These are phyloP conservation scores for Candida pseudofarinosa DNA, from an alignment of 805 yeast genomes.

Conservation along the genomic window DNA sequence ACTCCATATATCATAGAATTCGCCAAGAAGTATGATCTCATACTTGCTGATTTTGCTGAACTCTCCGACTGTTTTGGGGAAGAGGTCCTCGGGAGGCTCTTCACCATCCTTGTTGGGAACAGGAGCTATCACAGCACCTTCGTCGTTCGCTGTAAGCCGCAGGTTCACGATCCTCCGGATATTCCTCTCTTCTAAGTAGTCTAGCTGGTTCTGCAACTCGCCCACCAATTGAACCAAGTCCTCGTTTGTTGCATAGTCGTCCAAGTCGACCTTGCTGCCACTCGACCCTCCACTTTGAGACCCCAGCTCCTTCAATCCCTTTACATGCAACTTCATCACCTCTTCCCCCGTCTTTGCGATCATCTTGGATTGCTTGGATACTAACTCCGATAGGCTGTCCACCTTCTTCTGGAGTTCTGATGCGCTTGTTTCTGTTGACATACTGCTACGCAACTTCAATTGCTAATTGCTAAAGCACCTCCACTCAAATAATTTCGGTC, in stretches of 20 bases:
- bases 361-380: constrained; percentile 61
- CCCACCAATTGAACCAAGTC: constrained; percentile 85
- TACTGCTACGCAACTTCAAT: background rate
- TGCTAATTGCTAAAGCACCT: too few relatives aligned
- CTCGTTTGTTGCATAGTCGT: constrained; percentile 72
- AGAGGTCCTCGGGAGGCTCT: constrained; percentile 46
- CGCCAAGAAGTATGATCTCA: constrained; percentile 50
- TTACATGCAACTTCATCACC: constrained; percentile 63
- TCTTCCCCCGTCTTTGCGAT: constrained; percentile 79
- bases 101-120: constrained; percentile 79
- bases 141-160: constrained; percentile 37
- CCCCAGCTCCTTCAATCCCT: constrained; percentile 43
- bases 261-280: constrained; percentile 21
- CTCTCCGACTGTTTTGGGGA: constrained; percentile 57
- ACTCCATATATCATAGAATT: constrained; percentile 76
- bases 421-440: background rate
- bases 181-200: constrained; percentile 70
- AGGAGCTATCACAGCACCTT: constrained; percentile 49
- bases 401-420: constrained; percentile 42
- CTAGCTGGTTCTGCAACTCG: constrained; percentile 86
- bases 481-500: too few relatives aligned
- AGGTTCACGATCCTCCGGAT: constrained; percentile 68
- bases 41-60: constrained; percentile 46
- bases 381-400: constrained; percentile 46
- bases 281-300: constrained; percentile 7